These are phyloP conservation scores for Ustilago trichophora DNA, from an alignment of 1,284 basidiomycete genomes.

Conservation along the genomic window DNA sequence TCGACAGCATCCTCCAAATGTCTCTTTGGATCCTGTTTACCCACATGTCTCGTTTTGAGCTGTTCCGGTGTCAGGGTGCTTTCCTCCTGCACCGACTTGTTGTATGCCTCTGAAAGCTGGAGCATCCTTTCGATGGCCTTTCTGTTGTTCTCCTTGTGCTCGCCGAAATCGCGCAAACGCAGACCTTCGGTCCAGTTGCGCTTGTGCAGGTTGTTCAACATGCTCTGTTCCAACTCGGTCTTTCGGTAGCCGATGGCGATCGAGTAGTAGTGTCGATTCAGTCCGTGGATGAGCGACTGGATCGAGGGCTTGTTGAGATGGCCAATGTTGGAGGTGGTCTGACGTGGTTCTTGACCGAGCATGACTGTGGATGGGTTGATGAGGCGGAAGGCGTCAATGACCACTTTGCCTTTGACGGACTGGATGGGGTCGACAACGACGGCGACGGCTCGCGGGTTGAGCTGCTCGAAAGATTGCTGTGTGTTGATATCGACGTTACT, in stretches of 20 bases:
- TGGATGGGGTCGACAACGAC: conserved; percentile 99
- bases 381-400: conserved; percentile 96
- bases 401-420: conserved; percentile 89
- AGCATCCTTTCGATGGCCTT: conserved; percentile 64
- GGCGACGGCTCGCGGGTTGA: conserved; percentile 92
- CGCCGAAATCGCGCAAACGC: conserved; percentile 62
- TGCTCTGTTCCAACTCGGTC: conserved; percentile 66
- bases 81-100: conserved; percentile 66
- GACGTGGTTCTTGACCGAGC: conserved; percentile 88
- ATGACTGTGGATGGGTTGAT: conserved; percentile 68
- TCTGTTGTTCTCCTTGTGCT: conserved; percentile 63
- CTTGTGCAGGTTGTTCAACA: conserved; percentile 66
- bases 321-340: conserved; percentile 97
- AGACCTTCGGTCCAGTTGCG: conserved; percentile 65
- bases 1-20: conserved; percentile 66
- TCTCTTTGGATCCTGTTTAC: conserved; percentile 66
- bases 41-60: conserved; percentile 65
- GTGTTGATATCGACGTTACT: conserved; percentile 99
- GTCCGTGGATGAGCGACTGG: conserved; percentile 72
- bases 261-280: conserved; percentile 67
- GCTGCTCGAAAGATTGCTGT: conserved; percentile 98
- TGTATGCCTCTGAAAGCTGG: conserved; percentile 63
- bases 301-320: conserved; percentile 99
- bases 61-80: conserved; percentile 59
- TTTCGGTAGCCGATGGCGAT: conserved; percentile 66